A percentile compares a stretch with the other conserved stretches of the same genome.
phyloP scores from a whole-genome alignment of 2,329 filamentous ascomycete species.

The Dothideomycetidae sp. region DNA sequence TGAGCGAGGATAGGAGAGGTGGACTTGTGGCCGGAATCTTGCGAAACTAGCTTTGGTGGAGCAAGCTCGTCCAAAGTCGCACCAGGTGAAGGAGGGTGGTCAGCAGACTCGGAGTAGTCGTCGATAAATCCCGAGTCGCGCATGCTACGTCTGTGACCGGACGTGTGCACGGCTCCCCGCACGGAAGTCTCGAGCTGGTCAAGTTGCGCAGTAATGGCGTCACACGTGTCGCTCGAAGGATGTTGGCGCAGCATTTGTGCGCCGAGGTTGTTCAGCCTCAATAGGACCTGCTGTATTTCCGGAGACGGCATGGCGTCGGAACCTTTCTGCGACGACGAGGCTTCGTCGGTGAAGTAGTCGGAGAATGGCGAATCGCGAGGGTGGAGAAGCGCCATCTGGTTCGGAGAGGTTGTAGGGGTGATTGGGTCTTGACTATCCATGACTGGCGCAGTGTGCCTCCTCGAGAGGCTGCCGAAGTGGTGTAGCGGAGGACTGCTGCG shows the following conservation, averaged over 20 bases:
- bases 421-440: conserved; percentile 11
- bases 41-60: background rate
- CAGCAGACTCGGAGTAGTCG: background rate
- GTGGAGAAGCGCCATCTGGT: conserved; percentile 6
- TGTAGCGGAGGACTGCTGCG: conserved; percentile 9
- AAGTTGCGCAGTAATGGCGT: conserved; percentile 16
- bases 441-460: conserved; percentile 9
- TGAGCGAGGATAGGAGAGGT: conserved; percentile 9
- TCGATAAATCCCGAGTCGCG: conserved; percentile 9
- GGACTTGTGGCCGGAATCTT: background rate
- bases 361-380: conserved; percentile 26
- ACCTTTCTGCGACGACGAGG: conserved; percentile 16
- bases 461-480: conserved; percentile 9
- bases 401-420: conserved; percentile 12
- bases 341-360: conserved; percentile 28
- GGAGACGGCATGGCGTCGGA: conserved; percentile 14
- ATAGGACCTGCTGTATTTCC: conserved; percentile 22
- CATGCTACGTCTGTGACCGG: conserved; percentile 2
- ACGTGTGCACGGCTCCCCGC: conserved; percentile 9
- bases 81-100: background rate
- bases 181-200: conserved; percentile 21
- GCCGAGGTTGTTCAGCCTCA: conserved; percentile 25
- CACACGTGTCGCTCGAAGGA: conserved; percentile 4
- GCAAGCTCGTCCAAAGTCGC: background rate
- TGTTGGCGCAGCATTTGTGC: conserved; percentile 22